Conservation (phyloP, 768 basidiomycete genomes). For the Mycena galopus region DNA sequence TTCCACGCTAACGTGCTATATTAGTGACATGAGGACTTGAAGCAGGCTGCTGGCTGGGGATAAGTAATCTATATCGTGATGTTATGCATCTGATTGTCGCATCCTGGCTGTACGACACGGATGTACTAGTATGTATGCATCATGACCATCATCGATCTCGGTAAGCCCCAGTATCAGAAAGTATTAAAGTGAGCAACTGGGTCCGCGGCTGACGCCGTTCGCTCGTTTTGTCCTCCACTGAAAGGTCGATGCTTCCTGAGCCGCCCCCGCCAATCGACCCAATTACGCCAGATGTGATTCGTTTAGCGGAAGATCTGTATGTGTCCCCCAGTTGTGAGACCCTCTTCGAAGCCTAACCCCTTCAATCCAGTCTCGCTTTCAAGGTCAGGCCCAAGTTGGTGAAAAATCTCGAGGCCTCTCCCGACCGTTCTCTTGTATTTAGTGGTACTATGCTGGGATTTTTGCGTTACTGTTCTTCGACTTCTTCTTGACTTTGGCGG, state of each 20-base stretch:
- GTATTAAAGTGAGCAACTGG: not conserved
- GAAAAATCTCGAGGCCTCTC: too few relatives aligned
- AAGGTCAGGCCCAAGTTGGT: constrained; percentile 9
- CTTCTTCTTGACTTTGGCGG: constrained; percentile 39
- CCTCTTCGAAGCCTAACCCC: not conserved
- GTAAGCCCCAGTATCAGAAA: too few relatives aligned
- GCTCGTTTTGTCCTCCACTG: not conserved
- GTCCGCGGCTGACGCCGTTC: too few relatives aligned
- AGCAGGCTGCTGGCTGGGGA: too few relatives aligned
- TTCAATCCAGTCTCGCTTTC: constrained; percentile 23
- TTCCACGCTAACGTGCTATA: too few relatives aligned
- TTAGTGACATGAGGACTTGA: too few relatives aligned
- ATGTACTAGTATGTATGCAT: too few relatives aligned
- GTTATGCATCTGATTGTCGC: too few relatives aligned
- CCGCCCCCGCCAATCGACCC: not conserved
- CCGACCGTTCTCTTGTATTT: not conserved
- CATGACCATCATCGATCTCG: not conserved
- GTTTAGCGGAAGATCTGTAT: constrained; percentile 31
- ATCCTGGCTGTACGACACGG: not conserved
- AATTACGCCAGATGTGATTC: constrained; percentile 25
- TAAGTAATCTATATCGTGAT: too few relatives aligned
- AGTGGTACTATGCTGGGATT: constrained; percentile 41
- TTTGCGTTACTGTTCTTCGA: constrained; percentile 42
- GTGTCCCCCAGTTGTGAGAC: not conserved
- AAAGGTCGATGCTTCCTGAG: not conserved